Evolutionary conservation across 768 basidiomycete species (phyloP).

Genomic region (Termitomyces sp.): DNA sequence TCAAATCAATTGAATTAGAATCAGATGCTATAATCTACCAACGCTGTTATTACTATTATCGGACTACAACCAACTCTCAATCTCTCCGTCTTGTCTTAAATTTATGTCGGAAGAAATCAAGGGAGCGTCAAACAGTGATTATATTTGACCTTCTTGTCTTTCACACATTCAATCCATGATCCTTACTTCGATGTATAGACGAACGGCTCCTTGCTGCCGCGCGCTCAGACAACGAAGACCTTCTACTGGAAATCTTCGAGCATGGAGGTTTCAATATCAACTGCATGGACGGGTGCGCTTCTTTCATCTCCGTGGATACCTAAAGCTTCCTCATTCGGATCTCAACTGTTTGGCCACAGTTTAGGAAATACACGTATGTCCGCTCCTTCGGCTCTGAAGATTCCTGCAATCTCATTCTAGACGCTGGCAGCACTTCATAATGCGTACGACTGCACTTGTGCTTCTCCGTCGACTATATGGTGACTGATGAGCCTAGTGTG

Average conservation of each 20-base stretch:
- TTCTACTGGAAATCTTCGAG: conserved; percentile 55
- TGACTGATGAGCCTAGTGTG: conserved; percentile 28
- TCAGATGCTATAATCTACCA: too few species aligned
- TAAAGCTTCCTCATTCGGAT: neutral
- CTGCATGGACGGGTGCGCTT: conserved; percentile 66
- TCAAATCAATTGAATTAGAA: too few species aligned
- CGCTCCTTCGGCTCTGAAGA: neutral
- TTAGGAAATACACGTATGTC: conserved; percentile 76
- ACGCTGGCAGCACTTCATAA: conserved; percentile 53
- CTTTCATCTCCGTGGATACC: neutral
- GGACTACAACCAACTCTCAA: neutral
- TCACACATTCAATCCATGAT: neutral
- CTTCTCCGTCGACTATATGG: neutral
- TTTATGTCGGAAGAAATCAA: conserved; percentile 12
- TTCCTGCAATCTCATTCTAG: neutral
- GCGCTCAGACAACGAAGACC: conserved; percentile 64
- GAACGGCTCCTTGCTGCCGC: conserved; percentile 71
- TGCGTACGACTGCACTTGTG: conserved; percentile 36
- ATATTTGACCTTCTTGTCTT: neutral
- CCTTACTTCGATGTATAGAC: conserved; percentile 34
- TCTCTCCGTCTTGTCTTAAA: neutral
- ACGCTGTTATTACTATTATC: neutral
- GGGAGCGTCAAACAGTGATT: conserved; percentile 23
- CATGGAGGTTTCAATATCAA: conserved; percentile 65
- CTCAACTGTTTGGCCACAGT: conserved; percentile 22